These are phyloP conservation scores for Pseudoscleropodium purum DNA, from an alignment of 225 moss, liverwort and hornwort genomes.

Conservation along the genomic window DNA sequence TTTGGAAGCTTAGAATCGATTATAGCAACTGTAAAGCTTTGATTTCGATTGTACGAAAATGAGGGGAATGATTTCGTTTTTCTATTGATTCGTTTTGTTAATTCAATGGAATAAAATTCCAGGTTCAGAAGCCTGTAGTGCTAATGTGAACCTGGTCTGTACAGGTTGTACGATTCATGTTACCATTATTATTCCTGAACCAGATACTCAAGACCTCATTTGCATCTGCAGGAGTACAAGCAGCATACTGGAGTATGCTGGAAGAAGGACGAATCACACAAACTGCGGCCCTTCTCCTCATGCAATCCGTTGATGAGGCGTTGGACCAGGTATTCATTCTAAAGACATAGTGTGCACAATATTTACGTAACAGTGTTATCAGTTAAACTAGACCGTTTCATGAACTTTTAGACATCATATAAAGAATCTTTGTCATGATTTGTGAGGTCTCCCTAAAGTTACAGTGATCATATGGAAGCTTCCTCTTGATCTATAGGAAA, in stretches of 20 bases:
- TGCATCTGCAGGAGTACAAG: slow-evolving; percentile 64
- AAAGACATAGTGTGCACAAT: background rate
- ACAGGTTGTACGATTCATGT: background rate
- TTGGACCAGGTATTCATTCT: slow-evolving; percentile 42
- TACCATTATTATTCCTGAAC: background rate
- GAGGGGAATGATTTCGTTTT: background rate
- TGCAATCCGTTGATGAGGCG: slow-evolving; percentile 84
- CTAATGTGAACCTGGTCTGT: background rate
- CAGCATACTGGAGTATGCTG: slow-evolving; percentile 91
- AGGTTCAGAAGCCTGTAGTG: background rate
- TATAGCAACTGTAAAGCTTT: background rate
- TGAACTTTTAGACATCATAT: background rate
- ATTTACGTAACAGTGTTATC: background rate
- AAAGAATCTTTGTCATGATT: background rate
- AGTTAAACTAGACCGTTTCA: background rate
- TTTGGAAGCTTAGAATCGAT: background rate
- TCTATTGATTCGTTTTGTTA: background rate
- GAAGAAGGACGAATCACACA: slow-evolving; percentile 86
- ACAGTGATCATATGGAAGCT: background rate
- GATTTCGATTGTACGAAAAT: background rate
- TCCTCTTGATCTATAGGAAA: too few species aligned
- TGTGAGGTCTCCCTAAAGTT: background rate
- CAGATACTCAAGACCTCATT: background rate
- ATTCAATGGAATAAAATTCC: background rate
- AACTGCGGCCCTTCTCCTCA: slow-evolving; percentile 65